Conservation (phyloP, 192 early-diverging fungal genomes). For the Podila clonocystis region DNA sequence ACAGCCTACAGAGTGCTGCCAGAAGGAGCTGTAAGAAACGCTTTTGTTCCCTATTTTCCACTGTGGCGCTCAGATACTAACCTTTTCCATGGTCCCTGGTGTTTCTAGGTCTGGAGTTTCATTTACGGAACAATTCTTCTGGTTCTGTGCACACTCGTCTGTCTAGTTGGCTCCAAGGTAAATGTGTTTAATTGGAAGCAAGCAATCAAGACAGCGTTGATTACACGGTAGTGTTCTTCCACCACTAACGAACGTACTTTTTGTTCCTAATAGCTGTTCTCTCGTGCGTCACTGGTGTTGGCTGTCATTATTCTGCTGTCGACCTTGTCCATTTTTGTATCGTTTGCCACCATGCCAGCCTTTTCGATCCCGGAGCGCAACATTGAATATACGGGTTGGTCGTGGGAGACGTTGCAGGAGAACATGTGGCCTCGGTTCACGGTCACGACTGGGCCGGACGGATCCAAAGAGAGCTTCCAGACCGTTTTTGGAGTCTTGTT, state of each 20-base stretch:
- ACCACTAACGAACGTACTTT: neutral
- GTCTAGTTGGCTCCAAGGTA: constrained; percentile 67
- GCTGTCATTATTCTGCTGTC: constrained; percentile 65
- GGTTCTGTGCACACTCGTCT: constrained; percentile 62
- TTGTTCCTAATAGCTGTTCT: constrained; percentile 54
- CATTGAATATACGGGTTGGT: constrained; percentile 69
- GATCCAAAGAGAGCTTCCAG: constrained; percentile 56
- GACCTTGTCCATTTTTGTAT: constrained; percentile 63
- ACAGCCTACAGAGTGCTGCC: constrained; percentile 60
- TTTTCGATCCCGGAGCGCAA: constrained; percentile 62
- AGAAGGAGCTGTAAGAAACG: constrained; percentile 59
- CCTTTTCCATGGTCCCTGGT: neutral
- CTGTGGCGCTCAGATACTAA: too few relatives aligned
- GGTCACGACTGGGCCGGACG: constrained; percentile 53
- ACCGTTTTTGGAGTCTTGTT: constrained; percentile 73
- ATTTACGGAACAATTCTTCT: constrained; percentile 67
- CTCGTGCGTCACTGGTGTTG: constrained; percentile 63
- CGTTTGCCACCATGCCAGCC: constrained; percentile 64
- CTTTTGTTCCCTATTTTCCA: too few relatives aligned
- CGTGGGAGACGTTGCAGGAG: constrained; percentile 63
- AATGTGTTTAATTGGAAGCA: neutral
- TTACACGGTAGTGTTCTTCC: neutral
- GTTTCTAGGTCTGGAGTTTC: constrained; percentile 54
- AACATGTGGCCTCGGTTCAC: constrained; percentile 72
- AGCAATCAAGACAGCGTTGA: too few relatives aligned